Evolutionary conservation across 192 early-diverging fungal species (phyloP).

Genomic region (Entrophospora sp.): DNA sequence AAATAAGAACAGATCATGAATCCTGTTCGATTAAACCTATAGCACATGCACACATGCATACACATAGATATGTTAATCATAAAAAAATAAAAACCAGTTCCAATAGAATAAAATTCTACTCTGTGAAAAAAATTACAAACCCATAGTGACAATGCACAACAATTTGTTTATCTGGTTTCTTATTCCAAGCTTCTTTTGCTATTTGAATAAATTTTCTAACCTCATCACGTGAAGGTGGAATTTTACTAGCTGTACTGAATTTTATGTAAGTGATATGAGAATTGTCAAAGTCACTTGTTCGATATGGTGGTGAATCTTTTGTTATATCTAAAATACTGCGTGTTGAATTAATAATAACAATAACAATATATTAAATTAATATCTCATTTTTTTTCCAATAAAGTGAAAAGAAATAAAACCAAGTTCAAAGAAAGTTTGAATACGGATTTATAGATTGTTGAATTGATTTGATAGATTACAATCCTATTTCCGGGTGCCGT

Average conservation of each 20-base stretch:
- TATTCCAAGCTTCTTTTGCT: conserved; percentile 31
- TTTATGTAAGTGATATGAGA: conserved; percentile 43
- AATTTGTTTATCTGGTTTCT: conserved; percentile 42
- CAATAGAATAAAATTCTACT: background rate
- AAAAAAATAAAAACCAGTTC: too few relatives aligned
- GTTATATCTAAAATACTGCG: conserved; percentile 47
- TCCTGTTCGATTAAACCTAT: conserved; percentile 47
- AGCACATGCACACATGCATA: too few relatives aligned
- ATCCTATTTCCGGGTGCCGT: conserved; percentile 37
- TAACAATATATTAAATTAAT: background rate
- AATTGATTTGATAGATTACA: too few relatives aligned
- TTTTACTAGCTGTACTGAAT: conserved; percentile 40
- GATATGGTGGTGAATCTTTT: conserved; percentile 40
- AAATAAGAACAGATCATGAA: conserved; percentile 49
- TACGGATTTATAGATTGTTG: too few relatives aligned
- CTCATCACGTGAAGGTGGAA: conserved; percentile 39
- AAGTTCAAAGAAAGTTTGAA: background rate
- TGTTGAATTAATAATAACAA: background rate
- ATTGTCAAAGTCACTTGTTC: conserved; percentile 43
- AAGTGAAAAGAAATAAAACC: too few relatives aligned
- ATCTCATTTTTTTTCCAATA: background rate
- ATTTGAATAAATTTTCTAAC: conserved; percentile 33
- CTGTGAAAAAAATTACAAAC: conserved; percentile 16
- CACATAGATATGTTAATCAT: too few relatives aligned
- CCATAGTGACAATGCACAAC: conserved; percentile 55